These are phyloP conservation scores for Termitomyces sp. DNA, from an alignment of 768 basidiomycete species.

Conservation along the genomic window DNA sequence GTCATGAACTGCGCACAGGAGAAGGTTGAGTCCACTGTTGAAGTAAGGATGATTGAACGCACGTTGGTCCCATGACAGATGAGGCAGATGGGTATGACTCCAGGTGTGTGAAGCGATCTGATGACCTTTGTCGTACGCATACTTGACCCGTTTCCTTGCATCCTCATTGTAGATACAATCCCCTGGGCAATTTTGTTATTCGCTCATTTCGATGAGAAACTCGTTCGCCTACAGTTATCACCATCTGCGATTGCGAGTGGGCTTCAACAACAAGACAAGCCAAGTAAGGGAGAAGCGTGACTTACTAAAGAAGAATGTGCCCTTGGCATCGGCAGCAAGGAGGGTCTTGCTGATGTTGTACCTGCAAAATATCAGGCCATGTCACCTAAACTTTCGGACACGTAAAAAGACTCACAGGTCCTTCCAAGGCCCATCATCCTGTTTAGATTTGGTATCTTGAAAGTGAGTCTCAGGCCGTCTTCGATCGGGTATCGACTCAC, in stretches of 20 bases:
- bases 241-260: constrained; percentile 23
- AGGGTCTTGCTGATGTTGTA: constrained; percentile 25
- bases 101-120: constrained; percentile 46
- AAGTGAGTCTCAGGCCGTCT: background rate
- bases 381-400: background rate
- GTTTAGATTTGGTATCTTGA: background rate
- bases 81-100: constrained; percentile 32
- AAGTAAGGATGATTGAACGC: background rate
- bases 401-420: constrained; percentile 10
- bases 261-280: background rate
- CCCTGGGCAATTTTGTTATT: constrained; percentile 13
- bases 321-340: constrained; percentile 28
- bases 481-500: constrained; percentile 14
- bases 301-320: constrained; percentile 31
- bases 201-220: background rate
- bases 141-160: constrained; percentile 25
- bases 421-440: constrained; percentile 19
- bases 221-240: constrained; percentile 29
- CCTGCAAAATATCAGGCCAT: constrained; percentile 3
- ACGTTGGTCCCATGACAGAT: constrained; percentile 30
- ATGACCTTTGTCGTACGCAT: constrained; percentile 36
- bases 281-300: background rate
- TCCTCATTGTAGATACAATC: constrained; percentile 34
- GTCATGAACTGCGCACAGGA: constrained; percentile 22
- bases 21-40: background rate